Evolutionary conservation across 75 land plant genomes (phyloP), one percentile per base, ranked within the genome.

Genomic region (Adiantum capillusveneris): DNA sequence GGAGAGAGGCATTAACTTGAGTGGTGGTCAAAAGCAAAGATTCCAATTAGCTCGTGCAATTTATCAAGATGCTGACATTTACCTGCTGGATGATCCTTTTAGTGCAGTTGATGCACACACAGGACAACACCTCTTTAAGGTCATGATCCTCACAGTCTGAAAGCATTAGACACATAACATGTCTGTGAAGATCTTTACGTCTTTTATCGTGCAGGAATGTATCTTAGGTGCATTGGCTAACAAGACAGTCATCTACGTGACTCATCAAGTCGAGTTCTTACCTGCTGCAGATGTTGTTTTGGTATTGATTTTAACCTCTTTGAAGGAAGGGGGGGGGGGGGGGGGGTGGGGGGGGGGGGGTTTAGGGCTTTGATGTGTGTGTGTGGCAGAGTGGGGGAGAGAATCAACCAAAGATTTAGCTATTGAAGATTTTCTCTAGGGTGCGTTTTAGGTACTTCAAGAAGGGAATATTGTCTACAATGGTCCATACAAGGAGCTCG

Each of bases 31-130:
- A 65, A 85, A 85, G 60, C 96, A 90, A 60, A 73, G 94, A 57
- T 57, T 89, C 19, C 90, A 89, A 43, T 77, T 89, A 60, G 95
- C 95, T 22, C 84, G 85, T 44, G 96, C 96, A 6, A 46, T 90
- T 0, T 90, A 90, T 31, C 84, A 86, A 53, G 78, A 90, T 73
- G 84, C 91, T n/a, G 96, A 90, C 73, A 71, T 90, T 17, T 85
- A 85, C 58, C 64, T 84, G 17, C 66, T 84, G 44, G 88, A 84
- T 68, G 88, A 75, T 54, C 86, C 86, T n/a, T 85, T 86, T 56
- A 90, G 96, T 69, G 90, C 87, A 36, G 90, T 90, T 37, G 96
- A 90, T 75, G 96, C 88, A 20, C 87, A 86, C 45, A 90, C 87
- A 7, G 84, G 80, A 27, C 57, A 70, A 6, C 69, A 73, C 41